A percentile compares a stretch with the other conserved stretches of the same genome.
phyloP scores from a whole-genome alignment of 2,329 filamentous ascomycete genomes.

The Colletotrichum simmondsii region DNA sequence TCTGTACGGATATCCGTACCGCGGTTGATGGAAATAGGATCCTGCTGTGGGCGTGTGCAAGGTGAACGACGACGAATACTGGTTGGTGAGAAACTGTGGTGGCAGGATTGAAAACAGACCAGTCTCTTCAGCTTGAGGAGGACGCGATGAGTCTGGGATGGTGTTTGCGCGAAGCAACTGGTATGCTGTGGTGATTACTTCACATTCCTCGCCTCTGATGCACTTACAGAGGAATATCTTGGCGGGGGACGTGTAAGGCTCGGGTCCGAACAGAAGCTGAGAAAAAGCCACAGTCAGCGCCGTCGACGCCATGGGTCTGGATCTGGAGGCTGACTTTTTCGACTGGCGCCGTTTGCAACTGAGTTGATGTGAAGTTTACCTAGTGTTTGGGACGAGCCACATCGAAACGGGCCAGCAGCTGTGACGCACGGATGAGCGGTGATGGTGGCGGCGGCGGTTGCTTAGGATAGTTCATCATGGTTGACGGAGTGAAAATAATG shows the following conservation, averaged over 20 bases:
- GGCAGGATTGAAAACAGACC: not conserved
- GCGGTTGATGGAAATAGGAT: not conserved
- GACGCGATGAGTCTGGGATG: not conserved
- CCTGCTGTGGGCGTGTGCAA: too few relatives aligned
- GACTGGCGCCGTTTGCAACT: conserved; percentile 26
- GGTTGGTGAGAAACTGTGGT: not conserved
- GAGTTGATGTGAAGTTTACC: not conserved
- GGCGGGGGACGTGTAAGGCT: not conserved
- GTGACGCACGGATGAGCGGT: conserved; percentile 1
- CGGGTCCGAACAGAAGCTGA: not conserved
- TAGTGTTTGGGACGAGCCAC: conserved; percentile 19
- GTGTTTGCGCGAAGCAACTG: conserved; percentile 4
- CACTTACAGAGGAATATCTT: not conserved
- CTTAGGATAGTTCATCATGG: not conserved
- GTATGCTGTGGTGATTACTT: conserved; percentile 11
- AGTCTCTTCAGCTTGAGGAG: not conserved
- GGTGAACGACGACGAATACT: not conserved
- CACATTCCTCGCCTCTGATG: not conserved
- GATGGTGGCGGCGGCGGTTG: not conserved
- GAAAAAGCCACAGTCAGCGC: conserved; percentile 3
- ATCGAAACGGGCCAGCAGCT: conserved; percentile 18
- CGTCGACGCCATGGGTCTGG: conserved; percentile 2
- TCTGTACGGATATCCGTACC: too few relatives aligned
- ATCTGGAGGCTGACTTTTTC: not conserved
- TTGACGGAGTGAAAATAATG: not conserved